These are phyloP conservation scores for Aspergillus melleus DNA, from an alignment of 2,329 filamentous ascomycete species.

Conservation along the genomic window DNA sequence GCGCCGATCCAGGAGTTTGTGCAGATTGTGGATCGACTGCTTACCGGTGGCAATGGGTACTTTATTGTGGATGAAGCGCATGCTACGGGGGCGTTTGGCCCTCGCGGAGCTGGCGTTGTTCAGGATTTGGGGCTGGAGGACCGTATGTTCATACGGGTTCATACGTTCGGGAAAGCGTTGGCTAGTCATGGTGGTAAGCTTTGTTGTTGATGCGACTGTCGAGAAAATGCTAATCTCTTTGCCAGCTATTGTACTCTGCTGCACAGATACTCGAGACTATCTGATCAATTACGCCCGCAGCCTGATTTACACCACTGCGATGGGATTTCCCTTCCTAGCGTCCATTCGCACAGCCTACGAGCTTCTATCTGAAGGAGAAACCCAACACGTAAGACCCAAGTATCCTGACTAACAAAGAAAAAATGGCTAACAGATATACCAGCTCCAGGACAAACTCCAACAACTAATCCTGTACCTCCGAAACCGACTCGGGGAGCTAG, in stretches of 20 bases:
- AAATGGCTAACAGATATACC: neutral
- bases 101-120: slow-evolving; percentile 51
- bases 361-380: slow-evolving; percentile 54
- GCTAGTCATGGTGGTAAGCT: slow-evolving; percentile 65
- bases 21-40: slow-evolving; percentile 53
- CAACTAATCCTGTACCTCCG: slow-evolving; percentile 49
- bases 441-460: slow-evolving; percentile 50
- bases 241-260: slow-evolving; percentile 63
- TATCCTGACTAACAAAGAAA: slow-evolving; percentile 3
- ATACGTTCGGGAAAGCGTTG: slow-evolving; percentile 57
- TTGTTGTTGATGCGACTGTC: neutral
- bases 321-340: slow-evolving; percentile 62
- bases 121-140: slow-evolving; percentile 52
- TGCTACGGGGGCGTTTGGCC: slow-evolving; percentile 52
- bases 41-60: slow-evolving; percentile 59
- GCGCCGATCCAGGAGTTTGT: slow-evolving; percentile 64
- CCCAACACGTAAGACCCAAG: slow-evolving; percentile 41
- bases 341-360: slow-evolving; percentile 60
- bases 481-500: slow-evolving; percentile 43
- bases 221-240: slow-evolving; percentile 12
- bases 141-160: slow-evolving; percentile 51
- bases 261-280: slow-evolving; percentile 59
- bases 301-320: slow-evolving; percentile 72
- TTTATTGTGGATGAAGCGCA: slow-evolving; percentile 61
- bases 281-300: slow-evolving; percentile 75